Evolutionary conservation across 1,139 yeast species (phyloP), one percentile per base, ranked within the genome.

Genomic region (Debaryomycetaceae sp.): DNA sequence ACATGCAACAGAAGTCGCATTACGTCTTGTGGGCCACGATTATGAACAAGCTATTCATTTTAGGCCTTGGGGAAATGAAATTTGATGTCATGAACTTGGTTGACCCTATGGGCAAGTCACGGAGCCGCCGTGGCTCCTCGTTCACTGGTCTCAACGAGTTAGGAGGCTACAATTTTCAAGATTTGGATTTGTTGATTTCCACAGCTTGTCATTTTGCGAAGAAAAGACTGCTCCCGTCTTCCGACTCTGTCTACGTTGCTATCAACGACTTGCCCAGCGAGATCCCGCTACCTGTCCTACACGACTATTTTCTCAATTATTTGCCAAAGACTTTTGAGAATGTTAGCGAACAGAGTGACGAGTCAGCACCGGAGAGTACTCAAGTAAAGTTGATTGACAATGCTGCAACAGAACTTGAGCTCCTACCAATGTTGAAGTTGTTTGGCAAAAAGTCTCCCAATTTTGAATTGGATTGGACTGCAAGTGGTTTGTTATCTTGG

Each of bases 91-190:
- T 58, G 6, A 54, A 56, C 23, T 42, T 56, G 39, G 55, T 55
- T n/a, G 54, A 52, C 38, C 58, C 60, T n/a, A 44, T 46, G 27
- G 57, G 57, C 34, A 56, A 42, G 30, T 54, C 49, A 36, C 47
- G 54, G 34, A 58, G 66, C 42, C 63, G 75, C 41, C 55, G 75
- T 38, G 65, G 70, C 5, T 66, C 73, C 20, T 70, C 75, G 30
- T 66, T 70, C 43, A 60, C 70, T 8, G 70, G 72, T 3, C 49
- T 71, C 37, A 69, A 70, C 51, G 76, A 71, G 8, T 57, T 70
- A 48, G 76, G 75, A 20, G 76, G 75, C 1, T 60, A 58, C 51
- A 72, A 71, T 45, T 72, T 71, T 58, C 74, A 70, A 46, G 77
- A 72, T 50, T 62, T 70, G 48, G 75, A 69, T 48, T 54, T 72